Evolutionary conservation across 805 yeast species (phyloP), one percentile per base, ranked within the genome.

Genomic region (Metschnikowia kofuensis): DNA sequence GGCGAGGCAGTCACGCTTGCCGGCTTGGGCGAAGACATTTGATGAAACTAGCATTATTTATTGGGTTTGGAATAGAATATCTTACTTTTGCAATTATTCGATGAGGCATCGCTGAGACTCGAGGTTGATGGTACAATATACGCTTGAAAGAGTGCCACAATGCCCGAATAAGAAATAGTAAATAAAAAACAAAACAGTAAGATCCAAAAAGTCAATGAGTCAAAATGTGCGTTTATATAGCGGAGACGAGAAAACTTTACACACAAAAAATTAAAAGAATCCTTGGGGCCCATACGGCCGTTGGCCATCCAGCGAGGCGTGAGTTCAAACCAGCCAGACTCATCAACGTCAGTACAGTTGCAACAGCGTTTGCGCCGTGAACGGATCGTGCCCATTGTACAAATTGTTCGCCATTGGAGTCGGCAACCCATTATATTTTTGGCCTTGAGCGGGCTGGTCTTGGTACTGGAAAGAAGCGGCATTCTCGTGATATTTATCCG

Each of bases 1-100:
- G 99, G 99, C 45, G 96, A 94, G 70, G 84, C 84, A 10, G 83
- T 94, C 47, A 83, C 85, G 31, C 70, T 92, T 54, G 89, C 80
- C 60, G 79, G 82, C 46, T 81, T 87, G 58, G 87, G 85, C 37
- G 96, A 87, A 66, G 96, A 89, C 65, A 75, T 87, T 58, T 87
- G 62, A 51, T 35, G n/a, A 12, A 31, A 21, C 6, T 42, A n/a
- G 43, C 40, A 38, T 34, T 46, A 46, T 42, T 45, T 40, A 45
- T 42, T 47, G 42, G 45, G 46, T 35, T 21, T 28, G 50, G 46
- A 35, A 42, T 47, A 11, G 27, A 35, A 43, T 7, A 43, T 31
- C 11, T 34, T 34, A 7, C 8, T 34, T 14, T 34, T 13, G 32
- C 32, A 12, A 30, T 29, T 9, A 30, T 6, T 9, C 3, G 32